Evolutionary conservation across 2,329 filamentous ascomycete genomes (phyloP).

Genomic region (Aspergillus ochraceus): DNA sequence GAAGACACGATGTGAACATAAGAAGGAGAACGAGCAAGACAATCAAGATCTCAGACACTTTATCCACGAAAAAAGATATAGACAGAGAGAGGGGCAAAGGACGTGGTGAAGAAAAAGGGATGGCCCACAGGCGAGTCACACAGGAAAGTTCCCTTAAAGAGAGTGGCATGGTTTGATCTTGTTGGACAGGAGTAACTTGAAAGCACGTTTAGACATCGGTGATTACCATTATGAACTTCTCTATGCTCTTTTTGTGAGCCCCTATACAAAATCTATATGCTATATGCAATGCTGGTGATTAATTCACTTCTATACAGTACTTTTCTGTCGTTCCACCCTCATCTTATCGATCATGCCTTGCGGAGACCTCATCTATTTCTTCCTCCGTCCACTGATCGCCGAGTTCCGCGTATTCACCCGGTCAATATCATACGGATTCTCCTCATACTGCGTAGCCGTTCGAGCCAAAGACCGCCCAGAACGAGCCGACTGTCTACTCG

Average conservation of each 20-base stretch:
- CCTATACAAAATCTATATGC: neutral
- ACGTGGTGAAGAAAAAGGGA: neutral
- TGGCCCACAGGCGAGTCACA: neutral
- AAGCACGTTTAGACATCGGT: neutral
- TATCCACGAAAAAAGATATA: neutral
- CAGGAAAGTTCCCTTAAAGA: neutral
- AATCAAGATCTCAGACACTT: neutral
- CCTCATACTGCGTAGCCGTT: conserved; percentile 17
- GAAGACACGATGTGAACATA: neutral
- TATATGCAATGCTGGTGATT: neutral
- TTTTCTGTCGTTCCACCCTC: neutral
- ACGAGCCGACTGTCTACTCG: conserved; percentile 13
- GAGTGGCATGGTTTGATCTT: neutral
- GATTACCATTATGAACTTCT: neutral
- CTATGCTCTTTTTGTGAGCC: neutral
- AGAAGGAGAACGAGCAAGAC: neutral
- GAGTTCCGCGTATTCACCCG: conserved; percentile 26
- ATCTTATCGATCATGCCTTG: neutral
- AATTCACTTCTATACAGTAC: neutral
- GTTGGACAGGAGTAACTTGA: neutral
- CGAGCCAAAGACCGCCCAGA: conserved; percentile 10
- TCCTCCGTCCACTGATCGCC: conserved; percentile 15
- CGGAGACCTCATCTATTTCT: neutral
- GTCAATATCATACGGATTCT: conserved; percentile 28
- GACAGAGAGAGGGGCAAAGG: neutral